A percentile compares a stretch with the other conserved stretches of the same genome.
Conservation (phyloP, 805 yeast species). For the Millerago galiae region DNA sequence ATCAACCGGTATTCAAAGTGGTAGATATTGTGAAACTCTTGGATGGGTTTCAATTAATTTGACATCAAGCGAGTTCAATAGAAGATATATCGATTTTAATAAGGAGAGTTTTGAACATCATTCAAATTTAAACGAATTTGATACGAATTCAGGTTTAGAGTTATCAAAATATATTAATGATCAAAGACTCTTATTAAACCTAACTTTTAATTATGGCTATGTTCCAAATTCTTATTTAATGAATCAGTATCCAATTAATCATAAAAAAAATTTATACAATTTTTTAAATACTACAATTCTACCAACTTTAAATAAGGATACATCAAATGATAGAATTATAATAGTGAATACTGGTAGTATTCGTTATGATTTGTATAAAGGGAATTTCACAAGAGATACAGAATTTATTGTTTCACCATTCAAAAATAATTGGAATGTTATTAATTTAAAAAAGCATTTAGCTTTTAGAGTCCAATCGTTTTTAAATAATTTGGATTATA, state of each 20-base stretch:
- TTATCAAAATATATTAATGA: slow-evolving; percentile 39
- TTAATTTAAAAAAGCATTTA: slow-evolving; percentile 50
- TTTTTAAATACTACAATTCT: slow-evolving; percentile 54
- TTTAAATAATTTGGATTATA: slow-evolving; percentile 52
- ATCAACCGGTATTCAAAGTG: slow-evolving; percentile 83
- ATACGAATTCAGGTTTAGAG: slow-evolving; percentile 47
- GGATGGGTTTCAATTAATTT: slow-evolving; percentile 69
- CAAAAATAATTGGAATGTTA: slow-evolving; percentile 67
- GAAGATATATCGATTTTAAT: slow-evolving; percentile 83
- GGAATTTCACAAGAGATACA: slow-evolving; percentile 74
- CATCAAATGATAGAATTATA: slow-evolving; percentile 36
- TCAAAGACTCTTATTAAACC: slow-evolving; percentile 40
- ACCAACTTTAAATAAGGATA: slow-evolving; percentile 33
- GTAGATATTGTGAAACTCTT: slow-evolving; percentile 88
- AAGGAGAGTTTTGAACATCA: slow-evolving; percentile 65
- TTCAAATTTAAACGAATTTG: slow-evolving; percentile 34
- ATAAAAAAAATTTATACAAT: slow-evolving; percentile 49
- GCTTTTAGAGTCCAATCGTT: slow-evolving; percentile 49
- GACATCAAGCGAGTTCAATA: slow-evolving; percentile 31
- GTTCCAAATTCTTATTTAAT: slow-evolving; percentile 65
- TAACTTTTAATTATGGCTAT: slow-evolving; percentile 53
- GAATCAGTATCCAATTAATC: slow-evolving; percentile 58
- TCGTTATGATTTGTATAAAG: slow-evolving; percentile 79
- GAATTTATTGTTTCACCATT: slow-evolving; percentile 84
- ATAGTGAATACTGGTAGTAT: slow-evolving; percentile 83